phyloP scores from a whole-genome alignment of 1,284 basidiomycete genomes.

The Blastosporella zonata region DNA sequence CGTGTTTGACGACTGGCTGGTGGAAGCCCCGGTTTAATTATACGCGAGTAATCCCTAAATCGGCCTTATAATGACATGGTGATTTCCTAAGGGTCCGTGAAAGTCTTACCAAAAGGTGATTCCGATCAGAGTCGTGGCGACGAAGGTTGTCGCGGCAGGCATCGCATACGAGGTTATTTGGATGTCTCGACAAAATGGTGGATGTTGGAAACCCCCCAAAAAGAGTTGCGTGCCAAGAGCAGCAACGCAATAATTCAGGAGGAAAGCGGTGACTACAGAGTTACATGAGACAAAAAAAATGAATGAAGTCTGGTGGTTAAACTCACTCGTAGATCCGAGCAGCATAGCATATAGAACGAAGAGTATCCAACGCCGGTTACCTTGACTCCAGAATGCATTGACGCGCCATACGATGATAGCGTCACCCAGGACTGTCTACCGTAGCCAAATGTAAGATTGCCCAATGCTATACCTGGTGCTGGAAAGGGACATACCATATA shows the following conservation, averaged over 20 bases:
- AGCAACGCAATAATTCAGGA: conserved; percentile 7
- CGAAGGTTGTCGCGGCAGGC: conserved; percentile 7
- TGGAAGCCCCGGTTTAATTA: neutral
- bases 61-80: neutral
- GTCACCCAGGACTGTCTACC: conserved; percentile 4
- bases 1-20: neutral
- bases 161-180: conserved; percentile 11
- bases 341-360: conserved; percentile 1
- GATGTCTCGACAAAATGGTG: conserved; percentile 5
- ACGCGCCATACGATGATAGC: conserved; percentile 9
- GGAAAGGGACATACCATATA: conserved; percentile 1
- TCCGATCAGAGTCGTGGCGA: conserved; percentile 6
- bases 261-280: conserved; percentile 4
- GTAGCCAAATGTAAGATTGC: neutral
- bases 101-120: conserved; percentile 3
- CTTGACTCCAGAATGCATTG: conserved; percentile 1
- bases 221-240: conserved; percentile 5
- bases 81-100: neutral
- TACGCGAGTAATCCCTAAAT: conserved; percentile 1
- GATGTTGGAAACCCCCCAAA: conserved; percentile 7
- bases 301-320: neutral
- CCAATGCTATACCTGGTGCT: neutral
- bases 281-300: neutral
- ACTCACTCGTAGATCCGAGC: neutral
- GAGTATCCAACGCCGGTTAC: conserved; percentile 5